These are phyloP conservation scores for Mycena kentingensis DNA, from an alignment of 768 basidiomycete genomes.

Conservation along the genomic window DNA sequence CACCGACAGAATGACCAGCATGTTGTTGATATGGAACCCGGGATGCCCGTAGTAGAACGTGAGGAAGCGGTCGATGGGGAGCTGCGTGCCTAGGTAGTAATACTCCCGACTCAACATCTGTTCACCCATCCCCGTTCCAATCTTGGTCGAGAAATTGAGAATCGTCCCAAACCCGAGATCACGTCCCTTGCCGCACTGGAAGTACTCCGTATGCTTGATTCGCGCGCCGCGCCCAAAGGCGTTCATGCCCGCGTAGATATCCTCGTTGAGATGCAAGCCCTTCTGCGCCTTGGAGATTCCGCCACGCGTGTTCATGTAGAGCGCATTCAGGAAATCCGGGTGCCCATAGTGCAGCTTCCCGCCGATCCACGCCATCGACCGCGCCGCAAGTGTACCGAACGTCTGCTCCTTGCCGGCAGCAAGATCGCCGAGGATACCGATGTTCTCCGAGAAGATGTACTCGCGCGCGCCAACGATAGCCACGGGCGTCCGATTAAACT, in stretches of 20 bases:
- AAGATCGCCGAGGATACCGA: slow-evolving; percentile 97
- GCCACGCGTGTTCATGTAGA: slow-evolving; percentile 98
- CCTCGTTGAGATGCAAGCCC: slow-evolving; percentile 98
- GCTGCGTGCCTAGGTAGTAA: slow-evolving; percentile 96
- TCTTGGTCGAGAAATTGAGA: slow-evolving; percentile 99
- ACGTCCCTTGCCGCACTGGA: slow-evolving; percentile 98
- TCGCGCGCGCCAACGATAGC: slow-evolving; percentile 99
- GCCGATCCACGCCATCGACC: slow-evolving; percentile 94
- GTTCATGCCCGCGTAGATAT: slow-evolving; percentile 99
- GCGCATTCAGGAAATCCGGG: slow-evolving; percentile 96
- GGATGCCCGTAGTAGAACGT: slow-evolving; percentile 99
- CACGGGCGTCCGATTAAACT: slow-evolving; percentile 85
- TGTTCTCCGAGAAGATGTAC: slow-evolving; percentile 99
- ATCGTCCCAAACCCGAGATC: slow-evolving; percentile 99
- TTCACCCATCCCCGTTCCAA: slow-evolving; percentile 99
- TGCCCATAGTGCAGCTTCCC: slow-evolving; percentile 99
- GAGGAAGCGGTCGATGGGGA: slow-evolving; percentile 97
- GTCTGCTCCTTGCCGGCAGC: slow-evolving; percentile 99
- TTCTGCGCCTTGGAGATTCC: slow-evolving; percentile 99
- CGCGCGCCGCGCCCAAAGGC: slow-evolving; percentile 94
- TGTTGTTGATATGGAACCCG: slow-evolving; percentile 99
- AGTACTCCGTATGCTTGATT: slow-evolving; percentile 99
- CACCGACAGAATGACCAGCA: slow-evolving; percentile 95
- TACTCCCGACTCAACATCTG: slow-evolving; percentile 99
- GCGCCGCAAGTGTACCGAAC: slow-evolving; percentile 94